These are phyloP conservation scores for Rhynchosporium agropyri DNA, from an alignment of 2,329 filamentous ascomycete genomes.

Conservation along the genomic window DNA sequence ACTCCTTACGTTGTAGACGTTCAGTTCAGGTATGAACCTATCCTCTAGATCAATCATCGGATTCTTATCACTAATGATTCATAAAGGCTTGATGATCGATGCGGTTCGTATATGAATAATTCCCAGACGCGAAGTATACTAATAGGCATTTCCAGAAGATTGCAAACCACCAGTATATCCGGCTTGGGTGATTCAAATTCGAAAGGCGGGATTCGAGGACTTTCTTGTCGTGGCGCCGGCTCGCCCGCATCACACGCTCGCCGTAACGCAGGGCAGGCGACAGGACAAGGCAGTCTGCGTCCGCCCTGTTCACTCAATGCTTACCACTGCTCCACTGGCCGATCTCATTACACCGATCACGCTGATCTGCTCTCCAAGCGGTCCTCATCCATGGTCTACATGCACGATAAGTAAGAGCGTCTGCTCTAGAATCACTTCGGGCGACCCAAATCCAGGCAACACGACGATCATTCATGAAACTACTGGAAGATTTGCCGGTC, in stretches of 20 bases:
- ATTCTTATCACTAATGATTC: neutral
- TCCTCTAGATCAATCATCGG: neutral
- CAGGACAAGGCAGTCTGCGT: neutral
- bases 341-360: neutral
- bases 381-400: neutral
- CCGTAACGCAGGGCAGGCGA: neutral
- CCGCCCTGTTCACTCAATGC: neutral
- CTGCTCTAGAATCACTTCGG: neutral
- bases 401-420: neutral
- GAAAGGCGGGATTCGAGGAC: neutral
- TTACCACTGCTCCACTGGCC: neutral
- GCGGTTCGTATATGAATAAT: neutral
- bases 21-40: neutral
- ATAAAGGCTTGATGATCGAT: conserved; percentile 2
- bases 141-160: neutral
- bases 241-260: neutral
- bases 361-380: neutral
- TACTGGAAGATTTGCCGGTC: neutral
- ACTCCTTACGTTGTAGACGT: neutral
- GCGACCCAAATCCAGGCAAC: neutral
- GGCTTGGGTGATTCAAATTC: neutral
- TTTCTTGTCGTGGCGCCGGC: neutral
- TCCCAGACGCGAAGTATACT: neutral
- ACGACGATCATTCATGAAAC: neutral
- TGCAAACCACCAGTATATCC: conserved; percentile 1